Conservation (phyloP, 805 yeast genomes). For the Ogataea ganodermae region DNA sequence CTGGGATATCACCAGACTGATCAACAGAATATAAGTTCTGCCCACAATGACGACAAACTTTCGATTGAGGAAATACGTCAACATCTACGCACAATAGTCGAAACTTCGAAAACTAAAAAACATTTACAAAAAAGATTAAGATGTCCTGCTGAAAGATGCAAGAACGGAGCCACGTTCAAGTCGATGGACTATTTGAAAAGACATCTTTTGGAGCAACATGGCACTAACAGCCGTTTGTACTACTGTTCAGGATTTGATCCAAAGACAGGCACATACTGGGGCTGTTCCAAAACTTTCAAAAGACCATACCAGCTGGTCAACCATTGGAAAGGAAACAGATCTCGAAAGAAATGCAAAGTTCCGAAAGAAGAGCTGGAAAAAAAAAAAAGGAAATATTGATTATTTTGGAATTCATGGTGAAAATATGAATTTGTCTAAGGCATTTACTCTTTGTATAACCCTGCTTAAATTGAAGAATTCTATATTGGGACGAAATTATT, state of each 20-base stretch:
- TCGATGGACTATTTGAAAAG: conserved; percentile 11
- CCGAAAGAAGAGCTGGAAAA: conserved; percentile 11
- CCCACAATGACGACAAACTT: conserved; percentile 2
- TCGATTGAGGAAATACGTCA: conserved; percentile 5
- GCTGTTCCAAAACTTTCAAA: conserved; percentile 13
- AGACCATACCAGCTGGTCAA: conserved; percentile 14
- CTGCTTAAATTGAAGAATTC: no score
- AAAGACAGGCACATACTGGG: conserved; percentile 10
- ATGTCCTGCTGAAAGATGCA: conserved; percentile 11
- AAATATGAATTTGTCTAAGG: no score
- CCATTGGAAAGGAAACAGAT: conserved; percentile 14
- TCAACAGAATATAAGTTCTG: background rate
- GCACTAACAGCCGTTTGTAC: conserved; percentile 8
- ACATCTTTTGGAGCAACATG: conserved; percentile 13
- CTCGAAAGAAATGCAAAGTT: conserved; percentile 10
- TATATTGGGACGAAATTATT: background rate
- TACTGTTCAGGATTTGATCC: conserved; percentile 8
- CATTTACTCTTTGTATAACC: no score
- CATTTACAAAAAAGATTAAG: conserved; percentile 4
- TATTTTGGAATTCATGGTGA: no score
- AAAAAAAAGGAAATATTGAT: background rate
- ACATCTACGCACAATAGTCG: background rate
- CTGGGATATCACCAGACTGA: background rate
- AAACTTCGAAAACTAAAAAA: conserved; percentile 1
- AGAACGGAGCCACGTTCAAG: conserved; percentile 8